These are phyloP conservation scores for Paratrypanosoma confusum DNA, from an alignment of 208 protist genomes.

Conservation along the genomic window DNA sequence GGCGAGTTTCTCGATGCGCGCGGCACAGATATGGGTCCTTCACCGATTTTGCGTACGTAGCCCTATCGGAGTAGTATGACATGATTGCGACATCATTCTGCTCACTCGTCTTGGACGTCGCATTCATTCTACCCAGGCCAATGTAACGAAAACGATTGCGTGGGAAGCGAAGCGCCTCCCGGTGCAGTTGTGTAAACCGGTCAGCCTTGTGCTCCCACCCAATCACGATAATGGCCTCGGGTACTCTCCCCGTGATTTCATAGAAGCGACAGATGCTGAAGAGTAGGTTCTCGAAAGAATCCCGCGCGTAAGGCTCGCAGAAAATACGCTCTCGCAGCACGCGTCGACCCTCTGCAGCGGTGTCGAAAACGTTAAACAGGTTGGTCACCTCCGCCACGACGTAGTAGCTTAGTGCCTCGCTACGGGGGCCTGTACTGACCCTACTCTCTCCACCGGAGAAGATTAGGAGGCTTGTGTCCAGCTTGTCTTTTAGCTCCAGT, in stretches of 20 bases:
- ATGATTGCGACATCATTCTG: neutral
- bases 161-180: slow-evolving; percentile 27
- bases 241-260: slow-evolving; percentile 22
- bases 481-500: slow-evolving; percentile 10
- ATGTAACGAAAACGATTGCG: slow-evolving; percentile 15
- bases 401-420: slow-evolving; percentile 26
- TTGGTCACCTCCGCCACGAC: slow-evolving; percentile 17
- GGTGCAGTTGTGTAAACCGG: slow-evolving; percentile 25
- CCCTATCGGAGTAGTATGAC: neutral
- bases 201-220: slow-evolving; percentile 25
- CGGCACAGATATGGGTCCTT: slow-evolving; percentile 20
- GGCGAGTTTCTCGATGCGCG: slow-evolving; percentile 3
- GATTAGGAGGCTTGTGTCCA: slow-evolving; percentile 15
- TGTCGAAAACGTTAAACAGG: slow-evolving; percentile 11
- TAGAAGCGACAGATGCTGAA: slow-evolving; percentile 34
- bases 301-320: slow-evolving; percentile 30
- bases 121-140: slow-evolving; percentile 18
- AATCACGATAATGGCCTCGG: slow-evolving; percentile 21
- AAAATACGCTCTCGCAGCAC: slow-evolving; percentile 8
- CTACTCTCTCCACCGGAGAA: slow-evolving; percentile 33
- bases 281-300: slow-evolving; percentile 40
- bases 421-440: slow-evolving; percentile 13
- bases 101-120: slow-evolving; percentile 1
- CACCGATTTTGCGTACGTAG: slow-evolving; percentile 7
- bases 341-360: neutral